Evolutionary conservation across 177 flowering plant species (phyloP).

Genomic region (Vitis hybrid): DNA sequence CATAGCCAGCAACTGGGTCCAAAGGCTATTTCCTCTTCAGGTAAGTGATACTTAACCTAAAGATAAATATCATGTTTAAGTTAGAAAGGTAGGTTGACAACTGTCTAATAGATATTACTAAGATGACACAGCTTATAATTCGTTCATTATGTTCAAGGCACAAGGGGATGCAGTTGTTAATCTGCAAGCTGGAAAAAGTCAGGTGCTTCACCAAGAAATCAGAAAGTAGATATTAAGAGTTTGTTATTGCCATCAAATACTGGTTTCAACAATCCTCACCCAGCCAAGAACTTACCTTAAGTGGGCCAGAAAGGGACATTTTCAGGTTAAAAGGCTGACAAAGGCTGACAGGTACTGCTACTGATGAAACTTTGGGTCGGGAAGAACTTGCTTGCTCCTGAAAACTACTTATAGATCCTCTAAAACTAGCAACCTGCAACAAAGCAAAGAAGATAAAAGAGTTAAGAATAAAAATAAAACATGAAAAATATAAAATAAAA

Average conservation of each 20-base stretch:
- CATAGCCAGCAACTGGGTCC: conserved; percentile 98
- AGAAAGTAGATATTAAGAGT: neutral
- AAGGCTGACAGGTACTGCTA: conserved; percentile 57
- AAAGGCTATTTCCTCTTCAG: conserved; percentile 95
- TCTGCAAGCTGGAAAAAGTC: neutral
- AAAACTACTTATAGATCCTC: conserved; percentile 90
- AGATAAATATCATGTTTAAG: neutral
- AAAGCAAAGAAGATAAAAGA: neutral
- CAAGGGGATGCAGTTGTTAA: neutral
- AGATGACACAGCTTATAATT: neutral
- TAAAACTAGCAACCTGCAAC: conserved; percentile 81
- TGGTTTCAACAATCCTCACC: neutral
- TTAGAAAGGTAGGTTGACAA: neutral
- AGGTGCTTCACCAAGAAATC: neutral
- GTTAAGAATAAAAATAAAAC: neutral
- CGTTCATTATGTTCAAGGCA: neutral
- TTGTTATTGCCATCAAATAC: neutral
- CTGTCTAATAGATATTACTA: neutral
- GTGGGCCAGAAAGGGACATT: conserved; percentile 68
- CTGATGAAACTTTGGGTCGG: conserved; percentile 51
- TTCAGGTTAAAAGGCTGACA: conserved; percentile 67
- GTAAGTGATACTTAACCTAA: conserved; percentile 79
- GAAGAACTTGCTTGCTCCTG: conserved; percentile 86
- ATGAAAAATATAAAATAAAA: neutral
- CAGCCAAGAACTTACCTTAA: conserved; percentile 51